These are phyloP conservation scores for Piedraia hortae DNA, from an alignment of 2,329 filamentous ascomycete species.

Conservation along the genomic window DNA sequence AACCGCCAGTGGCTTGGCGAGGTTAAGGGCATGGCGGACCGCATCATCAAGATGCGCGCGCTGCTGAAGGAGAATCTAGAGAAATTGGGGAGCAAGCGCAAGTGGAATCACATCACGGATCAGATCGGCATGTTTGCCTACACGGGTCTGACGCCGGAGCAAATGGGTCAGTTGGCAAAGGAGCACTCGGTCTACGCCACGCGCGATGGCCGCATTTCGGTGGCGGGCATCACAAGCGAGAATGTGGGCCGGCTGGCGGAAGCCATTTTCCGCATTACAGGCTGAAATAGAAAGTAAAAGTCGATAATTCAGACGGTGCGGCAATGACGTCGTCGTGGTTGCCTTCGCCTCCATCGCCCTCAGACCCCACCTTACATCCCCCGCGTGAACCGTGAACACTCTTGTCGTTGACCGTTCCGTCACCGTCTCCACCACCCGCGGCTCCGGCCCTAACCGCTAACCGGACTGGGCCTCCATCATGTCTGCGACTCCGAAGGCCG, in stretches of 20 bases:
- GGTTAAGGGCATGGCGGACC: conserved; percentile 96
- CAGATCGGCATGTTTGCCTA: conserved; percentile 99
- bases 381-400: no score
- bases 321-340: no score
- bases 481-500: no score
- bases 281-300: no score
- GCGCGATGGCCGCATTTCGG: conserved; percentile 67
- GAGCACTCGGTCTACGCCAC: conserved; percentile 96
- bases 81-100: conserved; percentile 79
- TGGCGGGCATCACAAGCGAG: conserved; percentile 54
- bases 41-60: conserved; percentile 94
- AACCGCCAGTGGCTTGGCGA: conserved; percentile 89
- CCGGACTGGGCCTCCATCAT: no score
- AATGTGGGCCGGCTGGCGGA: conserved; percentile 61
- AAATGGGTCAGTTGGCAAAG: conserved; percentile 78
- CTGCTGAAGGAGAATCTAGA: conserved; percentile 87
- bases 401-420: no score
- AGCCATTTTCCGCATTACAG: conserved; percentile 62
- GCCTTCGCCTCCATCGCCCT: no score
- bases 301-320: background rate
- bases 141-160: conserved; percentile 68
- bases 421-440: no score
- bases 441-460: no score
- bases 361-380: no score
- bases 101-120: conserved; percentile 96